Percentiles rank a stretch among this genome's conserved stretches.
phyloP scores from a whole-genome alignment of 2,329 filamentous ascomycete species.

The Magnaporthales sp. region DNA sequence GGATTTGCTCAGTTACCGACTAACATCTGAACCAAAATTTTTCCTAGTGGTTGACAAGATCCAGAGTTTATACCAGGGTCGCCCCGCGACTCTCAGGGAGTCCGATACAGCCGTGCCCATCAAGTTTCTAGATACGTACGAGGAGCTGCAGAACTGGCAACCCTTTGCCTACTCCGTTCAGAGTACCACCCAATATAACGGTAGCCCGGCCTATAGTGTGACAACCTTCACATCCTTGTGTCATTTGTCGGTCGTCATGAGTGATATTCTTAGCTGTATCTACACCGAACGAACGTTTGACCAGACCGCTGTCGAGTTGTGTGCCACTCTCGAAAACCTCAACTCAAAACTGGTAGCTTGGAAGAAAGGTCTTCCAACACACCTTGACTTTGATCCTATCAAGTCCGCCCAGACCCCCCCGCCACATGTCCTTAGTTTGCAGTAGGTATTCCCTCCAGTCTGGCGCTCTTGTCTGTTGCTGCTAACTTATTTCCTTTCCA shows the following conservation, averaged over 20 bases:
- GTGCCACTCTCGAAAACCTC: constrained; percentile 1
- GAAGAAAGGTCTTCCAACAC: constrained; percentile 5
- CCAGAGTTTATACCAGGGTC: constrained; percentile 45
- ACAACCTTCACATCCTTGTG: constrained; percentile 9
- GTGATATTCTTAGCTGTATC: constrained; percentile 8
- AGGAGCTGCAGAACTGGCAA: constrained; percentile 40
- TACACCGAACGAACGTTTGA: constrained; percentile 8
- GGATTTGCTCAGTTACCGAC: not conserved
- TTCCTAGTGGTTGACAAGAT: constrained; percentile 27
- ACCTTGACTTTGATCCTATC: constrained; percentile 6
- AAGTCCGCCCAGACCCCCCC: not conserved
- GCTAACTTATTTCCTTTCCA: not conserved
- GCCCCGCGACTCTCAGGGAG: constrained; percentile 37
- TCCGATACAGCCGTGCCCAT: constrained; percentile 36
- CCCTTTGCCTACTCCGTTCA: constrained; percentile 20
- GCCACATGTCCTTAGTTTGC: constrained; percentile 8
- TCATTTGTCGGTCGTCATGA: constrained; percentile 8
- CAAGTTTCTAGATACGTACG: constrained; percentile 37
- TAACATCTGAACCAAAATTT: not conserved
- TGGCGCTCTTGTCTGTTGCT: constrained; percentile 20
- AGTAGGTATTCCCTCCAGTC: constrained; percentile 13
- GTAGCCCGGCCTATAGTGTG: constrained; percentile 9
- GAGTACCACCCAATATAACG: not conserved
- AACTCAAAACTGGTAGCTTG: constrained; percentile 7
- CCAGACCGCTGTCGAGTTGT: constrained; percentile 1